Base-by-base conservation (phyloP, 2,329 filamentous ascomycete genomes). In the Curvularia sp. region DNA sequence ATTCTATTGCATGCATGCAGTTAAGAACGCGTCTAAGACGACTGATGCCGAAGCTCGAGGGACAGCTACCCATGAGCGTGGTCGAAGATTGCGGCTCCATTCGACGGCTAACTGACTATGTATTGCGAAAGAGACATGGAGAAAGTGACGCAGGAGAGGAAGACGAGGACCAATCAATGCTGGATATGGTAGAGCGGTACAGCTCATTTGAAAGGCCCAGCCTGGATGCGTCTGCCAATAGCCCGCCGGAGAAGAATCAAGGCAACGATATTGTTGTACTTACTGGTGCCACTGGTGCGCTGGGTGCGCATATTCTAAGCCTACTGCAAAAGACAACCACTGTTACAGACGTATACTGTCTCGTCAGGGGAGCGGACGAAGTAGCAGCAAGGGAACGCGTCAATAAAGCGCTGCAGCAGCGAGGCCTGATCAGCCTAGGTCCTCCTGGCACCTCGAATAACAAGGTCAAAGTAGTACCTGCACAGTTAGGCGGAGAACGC, bases 51-150 rank as follows among this genome's bases (percentile, higher is more conserved):
- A 51, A 71, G 8, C 66, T 63, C 39, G 51, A 71, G n/a, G 60
- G 67, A 27, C 66, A 74, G 0, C 67, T 88, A 1, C 84, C 86
- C 0, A 76, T 84, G 58, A 88, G 85, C 56, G 70, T 88, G 1
- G 81, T 89, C 0, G 87, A 88, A 61, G 84, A 89, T 57, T 82
- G 82, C 54, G 84, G 84, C 1, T 86, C 80, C 2, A 74, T 87
- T n/a, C 63, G 77, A 15, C 72, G 74, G 43, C 70, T 81, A 13
- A 69, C 72, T 19, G 67, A 78, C 10, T 77, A 75, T 49, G 68
- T 83, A 8, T 52, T 78, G 23, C 71, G 75, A 42, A 72, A 74
- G 42, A 71, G 82, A 36, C 71, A 79, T 50, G 78, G 78, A 42
- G 67, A 74, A 25, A 48, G 60, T n/a, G 65, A 73, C 18, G 62